A percentile compares a stretch with the other conserved stretches of the same genome.
Evolutionary conservation across 768 basidiomycete species (phyloP).

Genomic region (Panellus pusillus): DNA sequence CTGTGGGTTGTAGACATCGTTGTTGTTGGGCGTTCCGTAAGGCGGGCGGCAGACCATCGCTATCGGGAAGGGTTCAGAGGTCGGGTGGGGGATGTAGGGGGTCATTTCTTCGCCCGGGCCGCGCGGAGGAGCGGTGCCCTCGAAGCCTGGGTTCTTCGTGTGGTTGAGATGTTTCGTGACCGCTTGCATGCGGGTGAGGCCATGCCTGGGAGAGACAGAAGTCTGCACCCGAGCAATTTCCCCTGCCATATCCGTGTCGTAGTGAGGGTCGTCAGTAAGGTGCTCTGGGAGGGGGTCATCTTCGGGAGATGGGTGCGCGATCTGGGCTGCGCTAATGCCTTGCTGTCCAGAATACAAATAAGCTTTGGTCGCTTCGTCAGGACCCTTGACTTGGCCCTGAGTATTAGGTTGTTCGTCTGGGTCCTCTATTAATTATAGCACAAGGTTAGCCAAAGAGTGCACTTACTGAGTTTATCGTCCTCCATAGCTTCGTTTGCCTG

Average conservation of each 20-base stretch:
- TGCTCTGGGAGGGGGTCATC: conserved; percentile 21
- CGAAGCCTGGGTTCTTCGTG: conserved; percentile 35
- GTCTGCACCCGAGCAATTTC: conserved; percentile 25
- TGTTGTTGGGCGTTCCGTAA: conserved; percentile 53
- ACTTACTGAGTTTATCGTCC: conserved; percentile 8
- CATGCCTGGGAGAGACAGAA: conserved; percentile 20
- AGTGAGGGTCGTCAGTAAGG: conserved; percentile 23
- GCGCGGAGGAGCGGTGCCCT: conserved; percentile 29
- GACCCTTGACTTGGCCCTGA: conserved; percentile 17
- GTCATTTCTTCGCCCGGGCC: conserved; percentile 47
- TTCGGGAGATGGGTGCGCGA: conserved; percentile 20
- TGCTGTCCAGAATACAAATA: conserved; percentile 22
- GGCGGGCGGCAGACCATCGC: conserved; percentile 65
- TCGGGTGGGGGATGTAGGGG: conserved; percentile 60
- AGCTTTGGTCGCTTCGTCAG: conserved; percentile 21
- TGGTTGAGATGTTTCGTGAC: conserved; percentile 43
- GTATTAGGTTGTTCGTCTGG: conserved; percentile 9
- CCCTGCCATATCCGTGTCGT: conserved; percentile 25
- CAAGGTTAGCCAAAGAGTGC: background rate
- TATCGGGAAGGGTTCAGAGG: conserved; percentile 62
- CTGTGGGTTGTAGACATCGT: conserved; percentile 54
- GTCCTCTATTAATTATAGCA: background rate
- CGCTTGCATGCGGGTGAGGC: conserved; percentile 28
- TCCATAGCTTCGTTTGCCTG: conserved; percentile 18
- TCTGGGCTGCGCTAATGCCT: conserved; percentile 25